Percentiles rank a stretch among this genome's conserved stretches.
These are phyloP conservation scores for Pleurotus sapidus DNA, from an alignment of 768 basidiomycete genomes.

Conservation along the genomic window DNA sequence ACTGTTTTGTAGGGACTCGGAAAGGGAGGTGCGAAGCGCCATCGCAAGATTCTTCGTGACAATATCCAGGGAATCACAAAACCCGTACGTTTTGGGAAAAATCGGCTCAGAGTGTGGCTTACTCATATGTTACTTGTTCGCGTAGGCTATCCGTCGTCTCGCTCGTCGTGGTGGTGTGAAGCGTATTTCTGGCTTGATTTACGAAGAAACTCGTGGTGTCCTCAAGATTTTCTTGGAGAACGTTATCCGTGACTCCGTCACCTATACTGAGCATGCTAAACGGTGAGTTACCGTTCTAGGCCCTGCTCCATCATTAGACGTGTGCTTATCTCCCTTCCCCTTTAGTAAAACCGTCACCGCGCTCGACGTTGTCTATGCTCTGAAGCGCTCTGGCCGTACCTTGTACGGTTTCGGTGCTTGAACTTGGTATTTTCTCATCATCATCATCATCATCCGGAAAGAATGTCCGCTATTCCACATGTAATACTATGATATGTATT, in stretches of 20 bases:
- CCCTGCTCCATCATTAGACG: neutral
- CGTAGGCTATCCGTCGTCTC: constrained; percentile 75
- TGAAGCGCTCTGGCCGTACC: constrained; percentile 74
- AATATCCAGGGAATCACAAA: constrained; percentile 66
- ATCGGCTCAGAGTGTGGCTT: neutral
- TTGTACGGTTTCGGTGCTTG: constrained; percentile 83
- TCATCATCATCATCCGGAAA: neutral
- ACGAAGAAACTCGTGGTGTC: constrained; percentile 82
- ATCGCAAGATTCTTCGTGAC: constrained; percentile 79
- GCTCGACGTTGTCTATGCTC: constrained; percentile 77
- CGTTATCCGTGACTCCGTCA: constrained; percentile 88
- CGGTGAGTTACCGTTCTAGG: constrained; percentile 34
- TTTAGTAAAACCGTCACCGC: constrained; percentile 80
- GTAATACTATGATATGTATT: neutral
- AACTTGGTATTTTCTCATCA: neutral
- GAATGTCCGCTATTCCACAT: neutral
- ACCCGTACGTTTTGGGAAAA: constrained; percentile 9
- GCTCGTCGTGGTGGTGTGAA: constrained; percentile 85
- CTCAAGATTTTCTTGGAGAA: constrained; percentile 71
- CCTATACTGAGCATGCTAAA: constrained; percentile 93
- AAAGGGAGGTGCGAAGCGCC: constrained; percentile 78
- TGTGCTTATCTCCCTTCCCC: constrained; percentile 7
- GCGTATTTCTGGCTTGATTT: constrained; percentile 72
- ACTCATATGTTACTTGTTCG: constrained; percentile 34
- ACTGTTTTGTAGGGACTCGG: constrained; percentile 55